Base-by-base conservation (phyloP, 345 rosid species). In the Eucalyptus camaldulensis region DNA sequence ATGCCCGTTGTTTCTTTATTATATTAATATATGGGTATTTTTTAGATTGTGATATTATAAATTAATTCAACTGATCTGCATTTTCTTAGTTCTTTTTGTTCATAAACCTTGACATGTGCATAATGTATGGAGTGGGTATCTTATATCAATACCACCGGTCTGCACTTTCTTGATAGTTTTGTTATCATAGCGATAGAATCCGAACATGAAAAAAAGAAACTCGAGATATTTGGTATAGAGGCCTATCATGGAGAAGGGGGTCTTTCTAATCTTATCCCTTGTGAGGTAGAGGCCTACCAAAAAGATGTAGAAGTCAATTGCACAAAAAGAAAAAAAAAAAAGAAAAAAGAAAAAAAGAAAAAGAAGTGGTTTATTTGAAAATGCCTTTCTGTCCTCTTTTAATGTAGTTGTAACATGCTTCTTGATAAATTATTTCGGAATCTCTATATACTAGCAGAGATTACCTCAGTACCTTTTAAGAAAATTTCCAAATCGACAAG, bases 111-210 rank as follows among this genome's bases (percentile, higher is more conserved):
- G 13, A 27, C 4, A 6, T 13, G 3, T 29, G 17, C 33, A 7
- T 0, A 0, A 8, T 31, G 0, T n/a, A 65, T 31, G 37, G 0
- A n/a, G 80, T 31, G 19, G 15, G 15, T 7, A 31, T 67, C 40
- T 67, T 31, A 14, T 31, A 14, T 31, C 4, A 67, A 0, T 67
- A 1, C 19, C 1, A 67, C 2, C 40, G 6, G 0, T 8, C 10
- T n/a, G 3, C 22, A 1, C 2, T 69, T 69, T 17, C 44, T 33
- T 33, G 44, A 33, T 72, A 72, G 81, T 72, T 72, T 37, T 72
- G 81, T 72, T 33, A 33, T 33, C 3, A 0, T 17, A 60, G n/a
- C 12, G 15, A 60, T 60, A 60, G 0, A 67, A 67, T 31, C 0
- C 17, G 6, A 67, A 15, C 6, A 1, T 14, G 10, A 14, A 7